phyloP scores from a whole-genome alignment of 768 basidiomycete species.

The Lactarius vividus region DNA sequence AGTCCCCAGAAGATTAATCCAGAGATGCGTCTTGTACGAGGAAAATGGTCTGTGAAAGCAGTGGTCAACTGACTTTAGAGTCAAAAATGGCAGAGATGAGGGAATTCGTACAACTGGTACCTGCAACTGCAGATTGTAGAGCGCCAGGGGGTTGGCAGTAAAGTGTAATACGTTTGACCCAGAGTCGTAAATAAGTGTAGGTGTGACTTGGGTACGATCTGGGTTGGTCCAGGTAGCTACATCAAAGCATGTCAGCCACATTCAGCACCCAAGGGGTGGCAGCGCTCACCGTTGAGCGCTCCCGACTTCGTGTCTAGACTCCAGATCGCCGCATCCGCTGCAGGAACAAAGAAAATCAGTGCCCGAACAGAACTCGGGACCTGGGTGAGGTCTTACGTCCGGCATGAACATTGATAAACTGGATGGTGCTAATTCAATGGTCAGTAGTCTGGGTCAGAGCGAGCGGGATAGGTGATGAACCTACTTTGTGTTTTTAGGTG shows the following conservation, averaged over 20 bases:
- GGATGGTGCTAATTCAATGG: not conserved
- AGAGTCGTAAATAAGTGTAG: not conserved
- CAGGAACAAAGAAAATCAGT: not conserved
- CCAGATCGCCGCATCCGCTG: not conserved
- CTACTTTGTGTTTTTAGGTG: not conserved
- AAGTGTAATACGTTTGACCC: not conserved
- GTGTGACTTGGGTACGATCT: not conserved
- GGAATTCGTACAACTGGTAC: not conserved
- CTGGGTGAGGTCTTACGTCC: slow-evolving; percentile 1
- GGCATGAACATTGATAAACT: not conserved
- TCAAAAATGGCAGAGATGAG: not conserved
- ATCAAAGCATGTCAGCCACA: not conserved
- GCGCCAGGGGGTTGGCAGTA: not conserved
- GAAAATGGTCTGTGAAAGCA: not conserved
- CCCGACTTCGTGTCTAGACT: not conserved
- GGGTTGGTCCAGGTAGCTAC: not conserved
- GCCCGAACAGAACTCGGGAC: not conserved
- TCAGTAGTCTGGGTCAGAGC: not conserved
- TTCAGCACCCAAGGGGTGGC: not conserved
- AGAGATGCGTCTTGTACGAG: too few species aligned
- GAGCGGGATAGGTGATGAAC: not conserved
- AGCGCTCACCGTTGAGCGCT: not conserved
- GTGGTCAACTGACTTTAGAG: not conserved
- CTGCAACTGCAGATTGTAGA: not conserved
- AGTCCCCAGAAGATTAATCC: too few species aligned